phyloP scores from a whole-genome alignment of 306 rosid species.

The Dalbergia cochinchinensis region DNA sequence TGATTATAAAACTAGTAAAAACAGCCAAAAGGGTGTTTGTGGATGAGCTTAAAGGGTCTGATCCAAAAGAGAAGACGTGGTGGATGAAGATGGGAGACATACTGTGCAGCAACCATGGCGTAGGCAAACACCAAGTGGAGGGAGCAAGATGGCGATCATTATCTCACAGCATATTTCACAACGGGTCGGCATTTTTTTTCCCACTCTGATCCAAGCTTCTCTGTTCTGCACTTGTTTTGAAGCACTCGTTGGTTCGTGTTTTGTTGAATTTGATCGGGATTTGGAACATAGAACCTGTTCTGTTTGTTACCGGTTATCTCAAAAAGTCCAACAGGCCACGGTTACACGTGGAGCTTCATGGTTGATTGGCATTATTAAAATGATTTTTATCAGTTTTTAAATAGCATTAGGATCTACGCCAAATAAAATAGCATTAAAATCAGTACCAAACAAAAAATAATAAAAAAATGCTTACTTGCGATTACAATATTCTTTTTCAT shows the following conservation, averaged over 20 bases:
- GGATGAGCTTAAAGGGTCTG: neutral
- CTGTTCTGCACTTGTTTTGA: neutral
- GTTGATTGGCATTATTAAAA: neutral
- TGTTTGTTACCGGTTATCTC: neutral
- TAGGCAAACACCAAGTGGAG: conserved; percentile 83
- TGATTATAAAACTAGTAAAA: neutral
- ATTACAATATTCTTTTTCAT: no score
- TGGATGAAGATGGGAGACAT: neutral
- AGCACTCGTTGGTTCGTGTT: no score
- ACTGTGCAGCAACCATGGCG: conserved; percentile 92
- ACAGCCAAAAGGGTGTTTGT: conserved; percentile 6
- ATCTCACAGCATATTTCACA: conserved; percentile 79
- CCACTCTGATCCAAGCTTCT: neutral
- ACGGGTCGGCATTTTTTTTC: conserved; percentile 60
- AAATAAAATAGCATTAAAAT: no score
- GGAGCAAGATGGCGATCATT: conserved; percentile 71
- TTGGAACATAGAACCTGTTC: neutral
- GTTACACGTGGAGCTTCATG: neutral
- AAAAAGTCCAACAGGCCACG: neutral
- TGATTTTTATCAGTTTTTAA: neutral
- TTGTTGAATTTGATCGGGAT: neutral
- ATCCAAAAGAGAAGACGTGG: neutral
- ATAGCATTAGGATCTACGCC: no score
- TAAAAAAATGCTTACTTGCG: no score
- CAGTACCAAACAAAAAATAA: no score